Base-by-base conservation (phyloP, 1,139 yeast genomes). In the Yamadazyma buinensis region DNA sequence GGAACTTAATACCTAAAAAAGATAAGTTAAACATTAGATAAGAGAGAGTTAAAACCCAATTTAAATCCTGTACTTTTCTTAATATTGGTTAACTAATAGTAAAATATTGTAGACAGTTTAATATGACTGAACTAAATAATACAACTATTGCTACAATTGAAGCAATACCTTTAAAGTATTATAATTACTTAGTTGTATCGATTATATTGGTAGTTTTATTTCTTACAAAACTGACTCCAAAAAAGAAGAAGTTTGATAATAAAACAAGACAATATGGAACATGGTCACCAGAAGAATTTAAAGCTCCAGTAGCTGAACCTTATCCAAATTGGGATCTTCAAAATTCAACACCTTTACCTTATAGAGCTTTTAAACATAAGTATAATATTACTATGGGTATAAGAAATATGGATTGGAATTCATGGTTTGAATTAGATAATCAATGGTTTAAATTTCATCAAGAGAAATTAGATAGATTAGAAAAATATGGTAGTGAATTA, bases 361-460 rank as follows among this genome's bases (percentile, higher is more conserved):
- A 78, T 49, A 60, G 84, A 36, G 82, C 84, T 0, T 78, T 78
- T 51, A 77, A 67, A 49, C 79, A 75, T 51, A 75, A 72, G 40
- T 78, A 78, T 47, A 51, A 52, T 40, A 59, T 65, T 15, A 78
- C 79, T 20, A 79, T 79, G 85, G 85, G 84, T n/a, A 77, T 78
- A 30, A 59, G 84, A 44, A 64, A 61, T 40, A 72, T 78, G 80
- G 72, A 75, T 34, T 70, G 72, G 67, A 60, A 72, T 35, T 61
- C 63, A 33, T 80, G 86, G 86, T 72, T 80, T 43, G 82, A 80
- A 51, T 59, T 80, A 35, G 86, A 80, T 52, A 77, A 74, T 42
- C 78, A 79, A 52, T 80, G 84, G 83, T 46, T 45, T 35, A 70
- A 68, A 44, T 79, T 52, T 45, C 84, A 80, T 50, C 48, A 67